phyloP scores from a whole-genome alignment of 805 yeast genomes.

The Grigorovia humatica region DNA sequence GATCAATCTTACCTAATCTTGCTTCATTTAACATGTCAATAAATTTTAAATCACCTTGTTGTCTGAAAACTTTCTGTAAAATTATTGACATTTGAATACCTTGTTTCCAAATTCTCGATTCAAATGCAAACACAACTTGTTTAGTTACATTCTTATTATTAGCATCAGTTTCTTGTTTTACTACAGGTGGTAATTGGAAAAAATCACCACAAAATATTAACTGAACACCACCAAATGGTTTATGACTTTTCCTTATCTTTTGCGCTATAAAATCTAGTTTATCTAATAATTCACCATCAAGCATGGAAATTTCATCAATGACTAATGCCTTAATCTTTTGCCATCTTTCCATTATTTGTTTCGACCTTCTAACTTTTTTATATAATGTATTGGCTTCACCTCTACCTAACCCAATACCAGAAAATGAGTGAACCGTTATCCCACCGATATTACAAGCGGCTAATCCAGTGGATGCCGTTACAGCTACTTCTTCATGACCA shows the following conservation, averaged over 20 bases:
- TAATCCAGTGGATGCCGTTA: conserved; percentile 77
- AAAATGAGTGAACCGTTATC: conserved; percentile 61
- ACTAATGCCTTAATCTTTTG: conserved; percentile 44
- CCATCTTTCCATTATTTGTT: conserved; percentile 47
- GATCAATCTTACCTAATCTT: conserved; percentile 50
- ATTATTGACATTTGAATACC: conserved; percentile 49
- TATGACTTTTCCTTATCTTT: conserved; percentile 33
- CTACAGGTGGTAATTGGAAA: conserved; percentile 65
- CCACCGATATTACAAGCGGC: conserved; percentile 83
- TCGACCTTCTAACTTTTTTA: conserved; percentile 44
- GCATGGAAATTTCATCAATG: conserved; percentile 75
- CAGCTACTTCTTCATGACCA: conserved; percentile 46
- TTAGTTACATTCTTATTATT: conserved; percentile 8
- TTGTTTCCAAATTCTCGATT: conserved; percentile 50
- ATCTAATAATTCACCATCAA: conserved; percentile 57
- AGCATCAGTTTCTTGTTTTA: conserved; percentile 18
- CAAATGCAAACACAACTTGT: conserved; percentile 45
- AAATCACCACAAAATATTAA: conserved; percentile 71
- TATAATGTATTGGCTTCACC: conserved; percentile 39
- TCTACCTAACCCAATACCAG: conserved; percentile 67
- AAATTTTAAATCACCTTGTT: conserved; percentile 60
- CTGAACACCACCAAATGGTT: conserved; percentile 77
- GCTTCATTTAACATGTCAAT: conserved; percentile 68
- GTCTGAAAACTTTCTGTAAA: conserved; percentile 60
- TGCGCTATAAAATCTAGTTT: conserved; percentile 54